These are phyloP conservation scores for Aspergillus alliaceus DNA, from an alignment of 2,329 filamentous ascomycete genomes.

Conservation along the genomic window DNA sequence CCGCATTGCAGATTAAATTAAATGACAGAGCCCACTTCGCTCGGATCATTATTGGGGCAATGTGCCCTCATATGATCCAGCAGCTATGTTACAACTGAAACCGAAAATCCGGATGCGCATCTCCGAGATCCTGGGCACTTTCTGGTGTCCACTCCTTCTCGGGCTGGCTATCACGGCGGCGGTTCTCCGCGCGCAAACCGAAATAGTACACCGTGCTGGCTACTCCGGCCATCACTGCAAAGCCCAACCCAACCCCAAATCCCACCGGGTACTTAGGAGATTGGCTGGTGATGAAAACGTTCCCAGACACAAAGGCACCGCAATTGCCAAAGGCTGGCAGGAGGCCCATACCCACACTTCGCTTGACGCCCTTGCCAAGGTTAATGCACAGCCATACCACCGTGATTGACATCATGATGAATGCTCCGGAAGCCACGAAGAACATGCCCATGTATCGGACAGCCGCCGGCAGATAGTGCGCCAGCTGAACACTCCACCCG, in stretches of 20 bases:
- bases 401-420: constrained; percentile 33
- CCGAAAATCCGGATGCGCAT: constrained; percentile 14
- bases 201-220: constrained; percentile 12
- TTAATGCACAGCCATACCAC: constrained; percentile 43
- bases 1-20: background rate
- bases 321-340: constrained; percentile 48
- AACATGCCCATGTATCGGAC: constrained; percentile 26
- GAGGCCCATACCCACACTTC: constrained; percentile 44
- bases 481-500: constrained; percentile 13
- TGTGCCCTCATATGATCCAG: background rate
- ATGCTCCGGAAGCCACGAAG: constrained; percentile 26
- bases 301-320: constrained; percentile 44
- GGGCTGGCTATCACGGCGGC: constrained; percentile 4
- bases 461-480: constrained; percentile 5
- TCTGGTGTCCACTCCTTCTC: constrained; percentile 7
- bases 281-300: constrained; percentile 43
- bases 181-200: constrained; percentile 12
- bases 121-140: constrained; percentile 11
- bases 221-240: constrained; percentile 16
- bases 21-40: background rate
- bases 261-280: constrained; percentile 41
- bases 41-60: background rate
- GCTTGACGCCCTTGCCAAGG: constrained; percentile 40
- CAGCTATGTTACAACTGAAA: background rate
- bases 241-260: constrained; percentile 37